A percentile compares a stretch with the other conserved stretches of the same genome.
Evolutionary conservation across 2,329 filamentous ascomycete genomes (phyloP).

Genomic region (Monosporascus sp.): DNA sequence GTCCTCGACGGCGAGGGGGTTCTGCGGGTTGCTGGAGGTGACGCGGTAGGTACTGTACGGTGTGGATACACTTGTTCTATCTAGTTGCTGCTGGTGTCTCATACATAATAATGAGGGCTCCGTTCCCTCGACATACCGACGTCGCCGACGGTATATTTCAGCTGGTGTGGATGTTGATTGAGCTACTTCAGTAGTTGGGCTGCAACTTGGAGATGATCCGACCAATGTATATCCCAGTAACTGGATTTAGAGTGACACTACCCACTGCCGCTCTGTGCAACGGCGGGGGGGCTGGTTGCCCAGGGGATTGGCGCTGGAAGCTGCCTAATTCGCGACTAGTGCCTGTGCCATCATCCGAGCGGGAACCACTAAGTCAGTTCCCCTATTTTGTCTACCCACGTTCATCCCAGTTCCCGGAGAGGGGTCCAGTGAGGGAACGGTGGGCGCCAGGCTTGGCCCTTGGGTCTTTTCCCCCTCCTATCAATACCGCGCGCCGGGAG

Average conservation of each 20-base stretch:
- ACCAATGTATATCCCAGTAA: too few relatives aligned
- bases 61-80: background rate
- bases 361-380: slow-evolving; percentile 1
- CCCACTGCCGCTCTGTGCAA: background rate
- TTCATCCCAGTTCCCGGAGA: background rate
- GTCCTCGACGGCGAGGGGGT: slow-evolving; percentile 13
- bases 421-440: background rate
- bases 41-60: background rate
- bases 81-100: background rate
- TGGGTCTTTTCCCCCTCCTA: background rate
- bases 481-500: background rate
- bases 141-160: too few relatives aligned
- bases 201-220: slow-evolving; percentile 18
- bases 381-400: slow-evolving; percentile 23
- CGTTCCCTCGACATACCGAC: too few relatives aligned
- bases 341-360: background rate
- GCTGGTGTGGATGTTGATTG: slow-evolving; percentile 9
- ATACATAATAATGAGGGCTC: background rate
- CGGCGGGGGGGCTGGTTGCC: slow-evolving; percentile 16
- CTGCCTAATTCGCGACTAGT: background rate
- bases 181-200: slow-evolving; percentile 13
- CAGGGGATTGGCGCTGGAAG: slow-evolving; percentile 15
- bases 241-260: too few relatives aligned
- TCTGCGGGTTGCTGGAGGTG: slow-evolving; percentile 1
- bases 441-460: background rate